phyloP scores from a whole-genome alignment of 768 basidiomycete genomes.

The Phaeotremella skinneri region DNA sequence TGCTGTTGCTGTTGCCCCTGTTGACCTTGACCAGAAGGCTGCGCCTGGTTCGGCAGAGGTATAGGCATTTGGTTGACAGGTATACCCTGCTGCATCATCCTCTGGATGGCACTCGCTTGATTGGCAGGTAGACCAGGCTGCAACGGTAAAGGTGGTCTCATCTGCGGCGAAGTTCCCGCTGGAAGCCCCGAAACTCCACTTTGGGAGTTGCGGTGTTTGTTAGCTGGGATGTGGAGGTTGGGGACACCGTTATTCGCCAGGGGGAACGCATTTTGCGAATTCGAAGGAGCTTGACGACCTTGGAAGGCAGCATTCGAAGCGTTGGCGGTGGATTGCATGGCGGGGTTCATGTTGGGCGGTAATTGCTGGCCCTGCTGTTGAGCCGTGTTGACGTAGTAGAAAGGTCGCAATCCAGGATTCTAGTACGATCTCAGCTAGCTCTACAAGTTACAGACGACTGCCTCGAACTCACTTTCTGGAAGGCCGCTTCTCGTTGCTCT shows the following conservation, averaged over 20 bases:
- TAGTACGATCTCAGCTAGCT: not conserved
- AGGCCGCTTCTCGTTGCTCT: slow-evolving; percentile 18
- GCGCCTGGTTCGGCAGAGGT: not conserved
- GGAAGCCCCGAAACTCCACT: not conserved
- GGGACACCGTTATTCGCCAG: slow-evolving; percentile 13
- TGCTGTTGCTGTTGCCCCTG: slow-evolving; percentile 1
- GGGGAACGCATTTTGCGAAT: slow-evolving; percentile 8
- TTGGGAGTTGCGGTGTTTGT: slow-evolving; percentile 32
- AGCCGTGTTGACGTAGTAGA: not conserved
- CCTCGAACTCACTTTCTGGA: slow-evolving; percentile 19
- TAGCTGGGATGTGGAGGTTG: slow-evolving; percentile 42
- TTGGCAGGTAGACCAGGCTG: not conserved
- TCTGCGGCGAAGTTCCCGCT: slow-evolving; percentile 3
- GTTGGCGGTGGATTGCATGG: not conserved
- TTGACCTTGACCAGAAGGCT: not conserved
- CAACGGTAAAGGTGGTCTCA: slow-evolving; percentile 7
- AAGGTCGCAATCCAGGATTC: not conserved
- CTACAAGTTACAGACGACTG: not conserved
- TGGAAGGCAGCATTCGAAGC: not conserved
- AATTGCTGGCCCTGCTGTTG: not conserved
- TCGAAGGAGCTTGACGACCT: not conserved
- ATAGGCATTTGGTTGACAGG: slow-evolving; percentile 19
- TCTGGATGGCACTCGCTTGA: slow-evolving; percentile 8
- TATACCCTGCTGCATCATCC: slow-evolving; percentile 28
- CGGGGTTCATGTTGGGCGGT: slow-evolving; percentile 1